phyloP scores from a whole-genome alignment of 139 green algal genomes.

The Picochlorum sp. region DNA sequence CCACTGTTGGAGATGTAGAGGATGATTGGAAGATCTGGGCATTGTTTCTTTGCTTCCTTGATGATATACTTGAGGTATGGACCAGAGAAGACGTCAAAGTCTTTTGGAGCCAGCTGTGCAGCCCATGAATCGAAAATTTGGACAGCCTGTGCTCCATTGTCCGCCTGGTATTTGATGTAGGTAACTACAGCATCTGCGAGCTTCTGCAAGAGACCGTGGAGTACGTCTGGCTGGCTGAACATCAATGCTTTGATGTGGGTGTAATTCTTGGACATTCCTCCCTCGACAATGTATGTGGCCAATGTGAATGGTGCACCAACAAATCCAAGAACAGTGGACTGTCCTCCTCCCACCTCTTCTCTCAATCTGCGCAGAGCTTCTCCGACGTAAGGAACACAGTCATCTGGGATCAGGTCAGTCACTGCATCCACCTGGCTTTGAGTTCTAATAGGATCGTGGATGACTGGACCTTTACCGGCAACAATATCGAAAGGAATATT shows the following conservation, averaged over 20 bases:
- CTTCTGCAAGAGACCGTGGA: constrained; percentile 58
- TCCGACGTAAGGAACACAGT: constrained; percentile 68
- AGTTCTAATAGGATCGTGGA: constrained; percentile 80
- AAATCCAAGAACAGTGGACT: constrained; percentile 81
- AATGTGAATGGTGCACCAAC: constrained; percentile 90
- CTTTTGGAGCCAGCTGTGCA: constrained; percentile 65
- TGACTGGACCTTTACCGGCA: constrained; percentile 73
- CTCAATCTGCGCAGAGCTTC: constrained; percentile 69
- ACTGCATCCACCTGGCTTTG: constrained; percentile 79
- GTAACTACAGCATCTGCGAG: constrained; percentile 79
- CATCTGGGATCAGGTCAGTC: constrained; percentile 59
- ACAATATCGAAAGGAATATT: constrained; percentile 93
- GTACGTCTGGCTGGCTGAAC: constrained; percentile 62
- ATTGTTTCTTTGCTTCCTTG: constrained; percentile 31
- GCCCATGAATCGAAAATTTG: constrained; percentile 97
- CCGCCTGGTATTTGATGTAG: constrained; percentile 85
- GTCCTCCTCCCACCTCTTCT: constrained; percentile 51
- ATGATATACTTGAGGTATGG: constrained; percentile 81
- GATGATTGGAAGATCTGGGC: constrained; percentile 83
- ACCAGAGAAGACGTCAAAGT: constrained; percentile 84
- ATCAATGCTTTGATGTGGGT: constrained; percentile 79
- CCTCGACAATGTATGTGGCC: constrained; percentile 90
- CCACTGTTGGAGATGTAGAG: constrained; percentile 86
- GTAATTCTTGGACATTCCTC: constrained; percentile 79
- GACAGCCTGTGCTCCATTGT: constrained; percentile 73